Percentiles rank a stretch among this genome's conserved stretches.
These are phyloP conservation scores for Spinacia oleracea DNA, from an alignment of 179 eudicot genomes.

Conservation along the genomic window DNA sequence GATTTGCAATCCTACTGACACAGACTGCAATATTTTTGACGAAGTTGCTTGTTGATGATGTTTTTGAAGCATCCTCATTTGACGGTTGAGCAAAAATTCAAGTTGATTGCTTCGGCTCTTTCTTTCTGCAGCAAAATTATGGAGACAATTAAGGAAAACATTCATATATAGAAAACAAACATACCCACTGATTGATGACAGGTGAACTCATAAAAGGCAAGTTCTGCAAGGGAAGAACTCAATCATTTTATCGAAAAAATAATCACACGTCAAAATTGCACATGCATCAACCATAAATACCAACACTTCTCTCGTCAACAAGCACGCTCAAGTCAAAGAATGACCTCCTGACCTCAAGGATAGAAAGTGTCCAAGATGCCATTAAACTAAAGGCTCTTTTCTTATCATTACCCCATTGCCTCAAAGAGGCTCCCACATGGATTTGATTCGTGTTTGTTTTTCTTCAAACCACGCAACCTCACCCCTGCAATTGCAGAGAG, in stretches of 20 bases:
- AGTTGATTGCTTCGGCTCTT: constrained; percentile 68
- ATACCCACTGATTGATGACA: neutral
- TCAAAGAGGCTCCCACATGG: too few relatives aligned
- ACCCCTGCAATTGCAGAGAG: too few relatives aligned
- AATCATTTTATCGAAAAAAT: neutral
- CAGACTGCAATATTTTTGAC: constrained; percentile 53
- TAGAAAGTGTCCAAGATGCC: neutral
- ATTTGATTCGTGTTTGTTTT: too few relatives aligned
- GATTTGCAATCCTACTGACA: constrained; percentile 70
- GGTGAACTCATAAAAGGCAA: neutral
- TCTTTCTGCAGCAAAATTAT: constrained; percentile 59
- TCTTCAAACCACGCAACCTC: too few relatives aligned
- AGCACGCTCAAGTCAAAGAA: neutral
- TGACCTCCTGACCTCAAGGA: constrained; percentile 9
- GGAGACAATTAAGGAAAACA: neutral
- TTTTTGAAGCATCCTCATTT: constrained; percentile 63
- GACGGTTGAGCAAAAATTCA: constrained; percentile 63
- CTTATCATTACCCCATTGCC: too few relatives aligned
- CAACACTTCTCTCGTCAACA: neutral
- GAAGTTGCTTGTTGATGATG: constrained; percentile 54
- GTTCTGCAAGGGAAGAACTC: neutral
- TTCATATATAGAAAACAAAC: neutral
- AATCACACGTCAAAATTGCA: constrained; percentile 4
- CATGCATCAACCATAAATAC: constrained; percentile 4
- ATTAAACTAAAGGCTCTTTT: neutral